Percentiles rank a stretch among this genome's conserved stretches.
Conservation (phyloP, 73 alveolate species). For the Durusdinium trenchii region DNA sequence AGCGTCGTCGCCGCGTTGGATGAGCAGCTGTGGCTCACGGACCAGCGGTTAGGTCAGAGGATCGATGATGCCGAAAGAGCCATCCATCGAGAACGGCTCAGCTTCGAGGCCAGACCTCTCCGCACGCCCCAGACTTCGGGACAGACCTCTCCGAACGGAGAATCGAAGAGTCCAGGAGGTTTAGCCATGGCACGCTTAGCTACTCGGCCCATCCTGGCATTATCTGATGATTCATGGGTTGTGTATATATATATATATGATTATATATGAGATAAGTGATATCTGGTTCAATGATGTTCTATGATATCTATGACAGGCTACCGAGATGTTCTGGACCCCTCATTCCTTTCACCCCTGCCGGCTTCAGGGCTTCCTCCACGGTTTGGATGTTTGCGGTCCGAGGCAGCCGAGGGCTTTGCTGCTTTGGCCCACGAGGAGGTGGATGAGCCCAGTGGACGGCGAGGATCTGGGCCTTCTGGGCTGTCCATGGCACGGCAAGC, state of each 20-base stretch:
- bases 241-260: neutral
- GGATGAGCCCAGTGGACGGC: neutral
- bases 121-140: neutral
- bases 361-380: too few relatives aligned
- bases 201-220: neutral
- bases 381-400: neutral
- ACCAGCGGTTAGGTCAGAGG: conserved; percentile 89
- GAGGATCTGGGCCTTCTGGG: neutral
- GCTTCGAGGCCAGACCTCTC: neutral
- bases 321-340: too few relatives aligned
- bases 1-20: conserved; percentile 80
- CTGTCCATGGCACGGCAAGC: conserved; percentile 58
- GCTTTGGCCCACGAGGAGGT: conserved; percentile 30
- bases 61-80: conserved; percentile 38
- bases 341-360: too few relatives aligned
- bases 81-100: conserved; percentile 35
- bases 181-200: conserved; percentile 69
- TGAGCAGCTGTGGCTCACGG: conserved; percentile 93
- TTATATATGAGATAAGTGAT: too few relatives aligned
- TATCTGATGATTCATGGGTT: neutral
- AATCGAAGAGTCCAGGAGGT: neutral
- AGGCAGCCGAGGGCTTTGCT: conserved; percentile 49
- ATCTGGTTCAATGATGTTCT: too few relatives aligned
- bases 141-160: conserved; percentile 27
- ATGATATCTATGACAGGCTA: too few relatives aligned